phyloP scores from a whole-genome alignment of 1,284 basidiomycete species.

The Cystobasidium pallidum region DNA sequence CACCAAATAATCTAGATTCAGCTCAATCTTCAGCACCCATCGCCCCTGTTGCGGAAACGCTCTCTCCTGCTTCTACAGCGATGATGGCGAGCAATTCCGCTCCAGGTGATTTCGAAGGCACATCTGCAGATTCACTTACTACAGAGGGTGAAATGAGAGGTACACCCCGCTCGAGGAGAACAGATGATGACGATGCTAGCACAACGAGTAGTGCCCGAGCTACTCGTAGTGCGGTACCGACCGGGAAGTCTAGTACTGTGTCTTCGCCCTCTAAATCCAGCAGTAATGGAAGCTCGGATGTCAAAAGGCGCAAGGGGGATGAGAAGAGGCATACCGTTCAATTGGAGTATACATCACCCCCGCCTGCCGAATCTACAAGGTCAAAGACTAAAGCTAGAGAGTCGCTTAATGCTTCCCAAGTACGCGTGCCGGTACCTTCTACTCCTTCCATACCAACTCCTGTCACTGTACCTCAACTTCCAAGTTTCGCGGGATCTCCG shows the following conservation, averaged over 20 bases:
- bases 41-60: slow-evolving; percentile 36
- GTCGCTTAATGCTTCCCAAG: slow-evolving; percentile 14
- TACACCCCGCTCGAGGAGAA: slow-evolving; percentile 27
- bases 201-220: slow-evolving; percentile 35
- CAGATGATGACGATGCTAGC: slow-evolving; percentile 40
- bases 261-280: slow-evolving; percentile 14
- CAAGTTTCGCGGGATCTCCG: slow-evolving; percentile 9
- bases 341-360: slow-evolving; percentile 68
- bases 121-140: slow-evolving; percentile 37
- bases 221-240: background rate
- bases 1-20: background rate
- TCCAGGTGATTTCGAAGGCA: slow-evolving; percentile 42
- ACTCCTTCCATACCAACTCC: background rate
- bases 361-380: slow-evolving; percentile 35
- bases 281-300: slow-evolving; percentile 35
- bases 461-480: slow-evolving; percentile 1
- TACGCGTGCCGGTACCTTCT: background rate
- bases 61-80: slow-evolving; percentile 44
- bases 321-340: slow-evolving; percentile 81
- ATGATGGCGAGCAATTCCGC: slow-evolving; percentile 42
- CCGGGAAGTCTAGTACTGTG: slow-evolving; percentile 1
- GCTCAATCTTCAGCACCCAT: slow-evolving; percentile 14
- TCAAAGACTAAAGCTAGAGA: slow-evolving; percentile 36
- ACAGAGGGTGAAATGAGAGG: slow-evolving; percentile 41
- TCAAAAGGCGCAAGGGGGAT: slow-evolving; percentile 50